These are phyloP conservation scores for Arachnomyces sp. DNA, from an alignment of 2,329 filamentous ascomycete genomes.

Conservation along the genomic window DNA sequence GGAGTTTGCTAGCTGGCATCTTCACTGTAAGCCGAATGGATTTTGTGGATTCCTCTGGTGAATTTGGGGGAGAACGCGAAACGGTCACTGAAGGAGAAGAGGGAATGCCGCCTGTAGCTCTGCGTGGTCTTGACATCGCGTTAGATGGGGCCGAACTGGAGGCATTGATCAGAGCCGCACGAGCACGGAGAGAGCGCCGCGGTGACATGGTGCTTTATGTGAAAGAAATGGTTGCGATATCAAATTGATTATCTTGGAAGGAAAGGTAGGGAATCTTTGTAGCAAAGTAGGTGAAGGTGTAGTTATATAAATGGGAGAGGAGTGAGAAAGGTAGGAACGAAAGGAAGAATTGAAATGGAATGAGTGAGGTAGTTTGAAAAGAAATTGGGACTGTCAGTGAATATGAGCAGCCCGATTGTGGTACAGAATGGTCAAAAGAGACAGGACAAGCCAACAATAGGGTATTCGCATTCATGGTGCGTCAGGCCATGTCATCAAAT, in stretches of 20 bases:
- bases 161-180: slow-evolving; percentile 20
- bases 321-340: too few relatives aligned
- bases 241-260: not conserved
- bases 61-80: slow-evolving; percentile 27
- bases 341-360: too few relatives aligned
- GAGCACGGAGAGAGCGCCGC: slow-evolving; percentile 34
- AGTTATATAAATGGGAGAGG: not conserved
- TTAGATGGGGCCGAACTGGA: slow-evolving; percentile 24
- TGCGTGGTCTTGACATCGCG: slow-evolving; percentile 29
- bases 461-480: too few relatives aligned
- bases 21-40: slow-evolving; percentile 43
- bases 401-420: too few relatives aligned
- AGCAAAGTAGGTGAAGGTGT: not conserved
- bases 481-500: too few relatives aligned
- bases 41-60: slow-evolving; percentile 29
- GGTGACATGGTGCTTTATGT: slow-evolving; percentile 24
- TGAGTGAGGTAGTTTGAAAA: too few relatives aligned
- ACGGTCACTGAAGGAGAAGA: slow-evolving; percentile 29
- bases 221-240: too few relatives aligned
- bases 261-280: not conserved
- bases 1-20: slow-evolving; percentile 43
- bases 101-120: slow-evolving; percentile 24
- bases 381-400: too few relatives aligned
- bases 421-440: too few relatives aligned
- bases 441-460: too few relatives aligned